phyloP scores from a whole-genome alignment of 345 rosid genomes.

The Gossypium raimondii region DNA sequence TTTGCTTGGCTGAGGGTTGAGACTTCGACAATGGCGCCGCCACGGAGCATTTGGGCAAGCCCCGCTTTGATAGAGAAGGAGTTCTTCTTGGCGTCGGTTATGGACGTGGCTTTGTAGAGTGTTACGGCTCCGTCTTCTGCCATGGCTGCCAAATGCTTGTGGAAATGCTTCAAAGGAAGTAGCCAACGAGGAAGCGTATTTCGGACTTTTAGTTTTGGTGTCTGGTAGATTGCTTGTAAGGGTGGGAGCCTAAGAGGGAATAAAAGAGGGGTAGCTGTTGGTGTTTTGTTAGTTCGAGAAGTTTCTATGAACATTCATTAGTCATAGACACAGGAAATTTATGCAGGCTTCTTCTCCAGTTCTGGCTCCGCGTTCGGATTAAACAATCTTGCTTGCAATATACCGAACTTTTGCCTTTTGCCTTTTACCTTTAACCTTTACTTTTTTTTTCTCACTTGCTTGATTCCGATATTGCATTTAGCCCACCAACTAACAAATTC shows the following conservation, averaged over 20 bases:
- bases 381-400: neutral
- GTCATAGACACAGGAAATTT: slow-evolving; percentile 27
- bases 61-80: slow-evolving; percentile 52
- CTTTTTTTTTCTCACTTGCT: too few species aligned
- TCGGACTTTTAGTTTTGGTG: neutral
- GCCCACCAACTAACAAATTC: too few species aligned
- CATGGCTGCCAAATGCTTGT: slow-evolving; percentile 22
- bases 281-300: slow-evolving; percentile 2
- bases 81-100: slow-evolving; percentile 50
- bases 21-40: slow-evolving; percentile 56
- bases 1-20: slow-evolving; percentile 49
- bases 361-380: neutral
- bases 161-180: slow-evolving; percentile 14
- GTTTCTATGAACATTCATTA: slow-evolving; percentile 6
- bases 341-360: slow-evolving; percentile 29
- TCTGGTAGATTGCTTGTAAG: neutral
- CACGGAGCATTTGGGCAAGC: slow-evolving; percentile 59
- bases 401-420: too few species aligned
- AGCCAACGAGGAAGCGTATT: neutral
- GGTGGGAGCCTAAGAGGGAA: neutral
- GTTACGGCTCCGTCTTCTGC: slow-evolving; percentile 46
- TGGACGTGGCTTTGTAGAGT: slow-evolving; percentile 37
- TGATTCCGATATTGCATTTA: too few species aligned
- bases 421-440: too few species aligned
- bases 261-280: neutral